Evolutionary conservation across 1,139 yeast genomes (phyloP), one percentile per base, ranked within the genome.

Genomic region (Eremothecium coryli): DNA sequence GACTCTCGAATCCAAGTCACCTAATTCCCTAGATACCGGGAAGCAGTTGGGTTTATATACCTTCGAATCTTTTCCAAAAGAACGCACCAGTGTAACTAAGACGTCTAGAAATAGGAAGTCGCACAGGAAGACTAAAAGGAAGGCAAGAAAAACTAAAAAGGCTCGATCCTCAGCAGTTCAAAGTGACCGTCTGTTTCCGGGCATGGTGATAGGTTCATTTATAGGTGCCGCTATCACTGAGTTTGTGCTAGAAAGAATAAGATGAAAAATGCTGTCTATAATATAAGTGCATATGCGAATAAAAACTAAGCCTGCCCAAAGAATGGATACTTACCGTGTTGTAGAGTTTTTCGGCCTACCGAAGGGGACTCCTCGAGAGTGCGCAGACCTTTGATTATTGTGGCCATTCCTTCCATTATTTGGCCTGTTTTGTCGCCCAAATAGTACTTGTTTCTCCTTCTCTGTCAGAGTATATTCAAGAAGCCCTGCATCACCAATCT

Each of bases 391-490:
- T 15, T 34, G 36, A 27, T 37, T 31, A 28, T 27, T 27, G 11
- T 31, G 24, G 13, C 34, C 40, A 25, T 26, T 28, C 24, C 29
- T 38, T 18, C 32, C 31, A 27, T 38, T 36, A 13, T 7, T 7
- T 7, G 10, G 7, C 25, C 38, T 33, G 26, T 26, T 23, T 28
- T 18, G 27, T 31, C 36, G 18, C 29, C 44, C 56, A 44, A 56
- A 56, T n/a, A 57, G 35, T 25, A 45, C 46, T n/a, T 42, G 45
- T 31, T 54, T 57, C 32, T 57, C 62, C 10, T 43, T 42, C 12
- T 48, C 49, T 6, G 51, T 49, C 26, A 57, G 39, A 34, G 49
- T 56, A 38, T 52, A 49, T 14, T 52, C 50, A 12, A 57, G 33
- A 11, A 48, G 35, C 5, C 45, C 40, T 10, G 50, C 47, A 38